phyloP scores from a whole-genome alignment of 2,329 filamentous ascomycete genomes.

The Westerdykella ornata region DNA sequence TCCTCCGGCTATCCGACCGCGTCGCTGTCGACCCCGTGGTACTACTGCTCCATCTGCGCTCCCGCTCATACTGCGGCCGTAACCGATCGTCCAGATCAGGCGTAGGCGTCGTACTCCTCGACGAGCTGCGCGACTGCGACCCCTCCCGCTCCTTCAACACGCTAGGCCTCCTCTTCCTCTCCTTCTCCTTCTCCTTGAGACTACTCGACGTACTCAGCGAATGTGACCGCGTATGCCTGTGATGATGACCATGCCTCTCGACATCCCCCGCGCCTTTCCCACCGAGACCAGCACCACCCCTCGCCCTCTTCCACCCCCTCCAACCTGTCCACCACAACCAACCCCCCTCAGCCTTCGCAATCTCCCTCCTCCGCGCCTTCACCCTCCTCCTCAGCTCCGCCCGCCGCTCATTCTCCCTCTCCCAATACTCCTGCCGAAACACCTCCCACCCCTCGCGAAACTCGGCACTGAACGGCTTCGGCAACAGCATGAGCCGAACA shows the following conservation, averaged over 20 bases:
- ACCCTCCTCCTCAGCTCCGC: conserved; percentile 65
- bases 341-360: conserved; percentile 61
- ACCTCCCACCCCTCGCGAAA: conserved; percentile 97
- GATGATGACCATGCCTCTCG: conserved; percentile 21
- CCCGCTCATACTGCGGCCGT: conserved; percentile 13
- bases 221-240: conserved; percentile 8
- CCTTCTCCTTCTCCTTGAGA: conserved; percentile 9
- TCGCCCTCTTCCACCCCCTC: conserved; percentile 44
- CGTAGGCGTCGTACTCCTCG: conserved; percentile 28
- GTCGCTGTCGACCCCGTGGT: conserved; percentile 25
- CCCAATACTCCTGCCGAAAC: conserved; percentile 93
- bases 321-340: conserved; percentile 86
- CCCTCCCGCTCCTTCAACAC: conserved; percentile 22
- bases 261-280: conserved; percentile 19
- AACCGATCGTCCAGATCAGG: conserved; percentile 26
- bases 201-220: conserved; percentile 7
- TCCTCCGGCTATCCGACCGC: conserved; percentile 17
- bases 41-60: conserved; percentile 32
- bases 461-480: conserved; percentile 89
- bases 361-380: conserved; percentile 58
- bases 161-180: conserved; percentile 27
- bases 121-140: conserved; percentile 29
- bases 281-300: too few species aligned
- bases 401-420: conserved; percentile 86
- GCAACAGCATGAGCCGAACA: conserved; percentile 80